Conservation (phyloP, 768 basidiomycete species). For the Amyloporia xantha region DNA sequence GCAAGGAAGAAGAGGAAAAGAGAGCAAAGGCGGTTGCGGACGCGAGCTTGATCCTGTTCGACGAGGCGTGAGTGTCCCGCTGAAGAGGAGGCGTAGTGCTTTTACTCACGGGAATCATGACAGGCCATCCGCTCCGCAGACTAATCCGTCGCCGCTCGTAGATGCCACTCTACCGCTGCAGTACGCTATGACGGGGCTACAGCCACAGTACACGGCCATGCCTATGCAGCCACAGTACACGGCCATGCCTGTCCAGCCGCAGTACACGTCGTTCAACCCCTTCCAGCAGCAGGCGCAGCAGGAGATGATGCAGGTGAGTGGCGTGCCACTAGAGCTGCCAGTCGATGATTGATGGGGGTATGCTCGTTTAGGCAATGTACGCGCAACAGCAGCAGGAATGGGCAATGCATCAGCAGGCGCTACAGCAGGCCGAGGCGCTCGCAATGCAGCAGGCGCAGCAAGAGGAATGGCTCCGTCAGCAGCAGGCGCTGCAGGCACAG, state of each 20-base stretch:
- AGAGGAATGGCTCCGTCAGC: constrained; percentile 45
- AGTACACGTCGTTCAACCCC: constrained; percentile 81
- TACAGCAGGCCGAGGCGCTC: constrained; percentile 28
- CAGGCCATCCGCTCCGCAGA: neutral
- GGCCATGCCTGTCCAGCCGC: constrained; percentile 59
- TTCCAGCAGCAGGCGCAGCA: constrained; percentile 86
- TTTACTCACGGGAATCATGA: constrained; percentile 58
- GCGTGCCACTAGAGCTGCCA: constrained; percentile 73
- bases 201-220: constrained; percentile 16
- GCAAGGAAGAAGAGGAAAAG: constrained; percentile 80
- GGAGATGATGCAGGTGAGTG: constrained; percentile 63
- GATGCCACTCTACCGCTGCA: constrained; percentile 20
- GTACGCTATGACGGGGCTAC: constrained; percentile 13
- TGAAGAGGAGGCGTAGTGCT: constrained; percentile 53
- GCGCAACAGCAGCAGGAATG: constrained; percentile 53
- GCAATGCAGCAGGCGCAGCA: constrained; percentile 36
- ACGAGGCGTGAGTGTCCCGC: constrained; percentile 49
- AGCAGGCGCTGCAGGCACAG: constrained; percentile 41
- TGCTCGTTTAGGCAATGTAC: constrained; percentile 40
- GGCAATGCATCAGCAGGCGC: constrained; percentile 53
- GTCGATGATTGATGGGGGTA: too few relatives aligned
- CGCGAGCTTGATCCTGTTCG: constrained; percentile 72
- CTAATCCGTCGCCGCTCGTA: constrained; percentile 11
- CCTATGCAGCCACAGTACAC: constrained; percentile 71
- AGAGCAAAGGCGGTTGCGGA: constrained; percentile 62